Conservation (phyloP, 495 filamentous ascomycete genomes). For the Neurospora sp. region DNA sequence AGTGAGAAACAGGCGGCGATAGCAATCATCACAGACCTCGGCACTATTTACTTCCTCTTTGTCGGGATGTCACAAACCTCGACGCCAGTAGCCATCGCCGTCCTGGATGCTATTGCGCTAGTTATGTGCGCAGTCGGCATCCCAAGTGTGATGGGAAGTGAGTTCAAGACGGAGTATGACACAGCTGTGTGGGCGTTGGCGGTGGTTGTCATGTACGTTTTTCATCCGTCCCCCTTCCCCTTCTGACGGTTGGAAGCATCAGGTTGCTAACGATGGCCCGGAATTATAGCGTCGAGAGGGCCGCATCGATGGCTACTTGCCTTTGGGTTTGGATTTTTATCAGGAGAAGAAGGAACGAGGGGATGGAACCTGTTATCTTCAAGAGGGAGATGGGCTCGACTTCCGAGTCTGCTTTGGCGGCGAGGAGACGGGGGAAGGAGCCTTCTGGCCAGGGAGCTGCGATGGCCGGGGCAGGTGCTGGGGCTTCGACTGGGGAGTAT, state of each 20-base stretch:
- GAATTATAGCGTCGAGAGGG: background rate
- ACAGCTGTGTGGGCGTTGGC: background rate
- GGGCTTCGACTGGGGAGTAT: background rate
- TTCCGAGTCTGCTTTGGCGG: background rate
- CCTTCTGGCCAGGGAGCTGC: background rate
- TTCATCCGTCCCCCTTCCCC: background rate
- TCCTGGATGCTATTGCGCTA: background rate
- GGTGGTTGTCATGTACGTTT: background rate
- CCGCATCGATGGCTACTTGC: background rate
- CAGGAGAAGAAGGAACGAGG: background rate
- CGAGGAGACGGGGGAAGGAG: background rate
- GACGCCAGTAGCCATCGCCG: background rate
- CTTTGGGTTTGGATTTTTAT: background rate
- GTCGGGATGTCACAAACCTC: background rate
- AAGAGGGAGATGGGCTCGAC: background rate
- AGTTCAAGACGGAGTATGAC: background rate
- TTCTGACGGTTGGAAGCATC: background rate
- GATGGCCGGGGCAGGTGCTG: background rate
- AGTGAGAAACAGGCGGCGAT: background rate
- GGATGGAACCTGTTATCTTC: background rate
- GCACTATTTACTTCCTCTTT: background rate
- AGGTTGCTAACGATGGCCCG: background rate
- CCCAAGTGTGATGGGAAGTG: background rate
- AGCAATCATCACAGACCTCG: background rate
- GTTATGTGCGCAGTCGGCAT: slow-evolving; percentile 1